Conservation (phyloP, 306 rosid genomes). For the Pterocarpus macrocarpus region DNA sequence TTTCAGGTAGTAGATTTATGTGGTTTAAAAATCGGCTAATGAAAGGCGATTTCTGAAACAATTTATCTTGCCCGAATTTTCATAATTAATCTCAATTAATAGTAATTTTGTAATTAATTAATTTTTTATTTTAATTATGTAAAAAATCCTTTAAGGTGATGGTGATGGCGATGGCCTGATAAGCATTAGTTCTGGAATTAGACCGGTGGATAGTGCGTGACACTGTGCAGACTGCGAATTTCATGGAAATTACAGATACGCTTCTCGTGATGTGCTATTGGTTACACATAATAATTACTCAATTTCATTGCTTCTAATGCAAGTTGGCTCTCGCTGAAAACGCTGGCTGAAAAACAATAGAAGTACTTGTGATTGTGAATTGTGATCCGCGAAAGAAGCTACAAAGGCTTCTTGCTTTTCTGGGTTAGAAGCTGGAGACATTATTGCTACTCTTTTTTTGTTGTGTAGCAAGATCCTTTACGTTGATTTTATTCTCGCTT, state of each 20-base stretch:
- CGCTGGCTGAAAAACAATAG: neutral
- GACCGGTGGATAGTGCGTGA: neutral
- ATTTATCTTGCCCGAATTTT: too few relatives aligned
- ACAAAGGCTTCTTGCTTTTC: conserved; percentile 35
- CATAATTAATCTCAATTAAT: too few relatives aligned
- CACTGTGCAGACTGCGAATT: conserved; percentile 9
- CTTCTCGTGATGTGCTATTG: neutral
- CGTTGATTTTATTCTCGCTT: neutral
- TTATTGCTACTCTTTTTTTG: neutral
- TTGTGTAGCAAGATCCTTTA: neutral
- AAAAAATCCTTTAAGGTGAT: too few relatives aligned
- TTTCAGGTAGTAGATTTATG: too few relatives aligned
- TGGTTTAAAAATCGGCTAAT: too few relatives aligned
- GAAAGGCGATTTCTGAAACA: too few relatives aligned
- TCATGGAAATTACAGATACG: conserved; percentile 15
- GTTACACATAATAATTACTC: neutral
- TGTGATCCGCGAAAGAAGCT: neutral
- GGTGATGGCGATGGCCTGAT: neutral
- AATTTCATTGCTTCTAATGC: conserved; percentile 36
- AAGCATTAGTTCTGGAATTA: conserved; percentile 1
- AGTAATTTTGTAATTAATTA: too few relatives aligned
- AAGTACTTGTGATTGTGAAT: neutral
- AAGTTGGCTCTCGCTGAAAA: neutral
- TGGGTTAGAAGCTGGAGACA: neutral
- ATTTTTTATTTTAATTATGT: too few relatives aligned